Conservation (phyloP, 1,284 basidiomycete genomes). For the Ganoderma leucocontextum region DNA sequence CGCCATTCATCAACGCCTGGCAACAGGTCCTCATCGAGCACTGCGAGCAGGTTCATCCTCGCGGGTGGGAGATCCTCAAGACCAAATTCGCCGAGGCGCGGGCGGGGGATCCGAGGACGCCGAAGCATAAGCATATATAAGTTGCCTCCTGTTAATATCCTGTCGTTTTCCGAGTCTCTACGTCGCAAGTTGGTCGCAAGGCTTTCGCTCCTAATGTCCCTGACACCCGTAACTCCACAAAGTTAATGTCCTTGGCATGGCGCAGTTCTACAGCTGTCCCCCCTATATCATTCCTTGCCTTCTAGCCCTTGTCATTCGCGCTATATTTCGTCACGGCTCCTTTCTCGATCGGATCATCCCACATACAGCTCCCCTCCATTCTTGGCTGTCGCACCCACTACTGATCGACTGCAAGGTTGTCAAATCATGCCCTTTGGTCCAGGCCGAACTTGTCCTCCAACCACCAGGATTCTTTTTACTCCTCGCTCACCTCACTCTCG, state of each 20-base stretch:
- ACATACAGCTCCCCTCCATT: background rate
- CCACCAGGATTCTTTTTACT: background rate
- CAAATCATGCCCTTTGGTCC: background rate
- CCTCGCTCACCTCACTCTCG: background rate
- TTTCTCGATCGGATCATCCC: background rate
- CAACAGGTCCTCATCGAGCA: conserved; percentile 42
- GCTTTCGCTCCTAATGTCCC: background rate
- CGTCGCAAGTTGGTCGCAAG: background rate
- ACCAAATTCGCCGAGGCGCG: conserved; percentile 23
- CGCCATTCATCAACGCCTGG: conserved; percentile 42
- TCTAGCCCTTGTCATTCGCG: no score
- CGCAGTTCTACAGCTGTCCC: background rate
- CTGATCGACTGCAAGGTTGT: background rate
- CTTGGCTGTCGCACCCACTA: background rate
- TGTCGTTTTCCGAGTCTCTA: background rate
- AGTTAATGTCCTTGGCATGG: background rate
- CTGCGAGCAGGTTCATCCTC: conserved; percentile 36
- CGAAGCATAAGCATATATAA: background rate
- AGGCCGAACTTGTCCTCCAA: background rate
- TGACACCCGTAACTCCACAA: background rate
- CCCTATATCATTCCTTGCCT: conserved; percentile 1
- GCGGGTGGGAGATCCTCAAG: conserved; percentile 36
- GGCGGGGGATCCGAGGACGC: conserved; percentile 16
- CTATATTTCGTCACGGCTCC: background rate
- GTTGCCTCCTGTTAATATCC: background rate